phyloP scores from a whole-genome alignment of 108 stramenopile genomes.

The Aureococcus anophagefferens region DNA sequence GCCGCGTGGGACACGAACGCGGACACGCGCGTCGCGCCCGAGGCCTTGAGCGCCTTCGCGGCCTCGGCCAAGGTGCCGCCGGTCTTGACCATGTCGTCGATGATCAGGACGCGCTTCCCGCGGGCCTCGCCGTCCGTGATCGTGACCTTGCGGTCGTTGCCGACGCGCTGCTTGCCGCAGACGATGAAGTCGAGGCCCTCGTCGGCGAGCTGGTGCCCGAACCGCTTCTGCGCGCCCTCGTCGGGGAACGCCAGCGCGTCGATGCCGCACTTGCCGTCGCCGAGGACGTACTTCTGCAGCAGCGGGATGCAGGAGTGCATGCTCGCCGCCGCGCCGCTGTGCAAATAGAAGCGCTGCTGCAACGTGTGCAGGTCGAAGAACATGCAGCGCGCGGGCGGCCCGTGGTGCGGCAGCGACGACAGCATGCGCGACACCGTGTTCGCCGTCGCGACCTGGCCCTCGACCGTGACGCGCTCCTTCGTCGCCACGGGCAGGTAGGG shows the following conservation, averaged over 20 bases:
- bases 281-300: conserved; percentile 14
- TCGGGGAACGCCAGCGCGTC: conserved; percentile 73
- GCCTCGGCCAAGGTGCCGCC: conserved; percentile 77
- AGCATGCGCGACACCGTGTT: too few species aligned
- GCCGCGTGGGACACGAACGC: conserved; percentile 73
- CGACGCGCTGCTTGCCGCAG: conserved; percentile 62
- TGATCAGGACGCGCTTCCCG: conserved; percentile 56
- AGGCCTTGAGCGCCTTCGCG: conserved; percentile 52
- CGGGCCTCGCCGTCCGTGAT: conserved; percentile 12
- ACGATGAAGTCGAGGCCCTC: conserved; percentile 47
- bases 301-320: conserved; percentile 71
- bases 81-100: conserved; percentile 78
- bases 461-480: conserved; percentile 9
- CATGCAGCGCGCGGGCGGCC: too few species aligned
- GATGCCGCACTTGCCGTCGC: conserved; percentile 24
- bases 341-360: conserved; percentile 68
- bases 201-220: conserved; percentile 27
- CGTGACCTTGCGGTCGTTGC: conserved; percentile 4
- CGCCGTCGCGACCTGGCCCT: conserved; percentile 17
- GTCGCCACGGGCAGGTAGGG: conserved; percentile 17
- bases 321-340: conserved; percentile 60
- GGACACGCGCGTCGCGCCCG: conserved; percentile 57
- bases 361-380: conserved; percentile 79
- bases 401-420: too few species aligned
- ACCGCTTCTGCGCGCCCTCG: conserved; percentile 78